Conservation (phyloP, 768 basidiomycete genomes). For the Pleurotus eryngii region DNA sequence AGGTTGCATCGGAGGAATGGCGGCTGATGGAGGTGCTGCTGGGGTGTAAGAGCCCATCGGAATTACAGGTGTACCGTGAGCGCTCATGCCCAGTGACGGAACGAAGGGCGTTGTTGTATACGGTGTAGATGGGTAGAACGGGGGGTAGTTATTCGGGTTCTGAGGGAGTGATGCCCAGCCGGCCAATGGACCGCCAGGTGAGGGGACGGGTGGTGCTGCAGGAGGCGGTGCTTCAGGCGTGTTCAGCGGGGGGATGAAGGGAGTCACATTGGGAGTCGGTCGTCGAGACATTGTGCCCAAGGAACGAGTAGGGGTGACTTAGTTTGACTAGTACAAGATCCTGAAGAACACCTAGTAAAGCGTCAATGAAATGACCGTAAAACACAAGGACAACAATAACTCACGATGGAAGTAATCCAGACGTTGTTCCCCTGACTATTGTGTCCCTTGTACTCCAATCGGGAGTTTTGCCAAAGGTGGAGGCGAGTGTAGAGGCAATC, state of each 20-base stretch:
- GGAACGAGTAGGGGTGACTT: not conserved
- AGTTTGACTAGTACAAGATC: no score
- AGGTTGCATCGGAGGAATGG: constrained; percentile 4
- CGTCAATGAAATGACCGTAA: no score
- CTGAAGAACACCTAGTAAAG: no score
- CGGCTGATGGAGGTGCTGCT: constrained; percentile 7
- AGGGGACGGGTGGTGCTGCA: constrained; percentile 28
- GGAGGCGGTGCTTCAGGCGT: constrained; percentile 30
- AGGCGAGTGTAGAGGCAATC: no score
- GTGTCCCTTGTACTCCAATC: no score
- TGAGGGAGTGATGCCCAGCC: constrained; percentile 32
- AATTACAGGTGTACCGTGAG: constrained; percentile 9
- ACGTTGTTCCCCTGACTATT: no score
- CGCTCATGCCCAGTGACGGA: constrained; percentile 21
- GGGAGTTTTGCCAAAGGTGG: no score
- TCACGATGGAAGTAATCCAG: no score
- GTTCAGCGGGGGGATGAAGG: constrained; percentile 38
- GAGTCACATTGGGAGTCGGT: constrained; percentile 21
- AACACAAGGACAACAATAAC: no score
- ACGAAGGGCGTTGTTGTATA: constrained; percentile 36
- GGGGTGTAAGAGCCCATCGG: constrained; percentile 12
- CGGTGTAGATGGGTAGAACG: constrained; percentile 32
- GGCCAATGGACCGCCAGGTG: constrained; percentile 24
- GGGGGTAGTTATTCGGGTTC: constrained; percentile 32
- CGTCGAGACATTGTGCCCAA: constrained; percentile 14